Percentiles rank a stretch among this genome's conserved stretches.
Evolutionary conservation across 371 early-diverging fungal species (phyloP).

Genomic region (Fennellomyces sp.): DNA sequence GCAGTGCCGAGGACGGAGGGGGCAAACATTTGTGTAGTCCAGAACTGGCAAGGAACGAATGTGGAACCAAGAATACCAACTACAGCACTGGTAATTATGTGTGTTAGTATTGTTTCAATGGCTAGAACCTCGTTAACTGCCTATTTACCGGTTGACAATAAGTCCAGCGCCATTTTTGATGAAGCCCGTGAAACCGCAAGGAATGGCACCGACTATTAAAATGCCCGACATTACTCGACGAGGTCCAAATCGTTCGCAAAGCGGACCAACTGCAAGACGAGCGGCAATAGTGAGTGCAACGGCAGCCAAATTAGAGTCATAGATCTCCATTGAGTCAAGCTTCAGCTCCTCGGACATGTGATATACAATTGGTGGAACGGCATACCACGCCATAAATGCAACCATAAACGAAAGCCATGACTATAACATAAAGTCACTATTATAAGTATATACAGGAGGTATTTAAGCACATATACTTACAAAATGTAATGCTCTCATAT

Average conservation of each 20-base stretch:
- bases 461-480: background rate
- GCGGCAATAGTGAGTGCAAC: slow-evolving; percentile 48
- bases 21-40: slow-evolving; percentile 63
- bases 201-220: slow-evolving; percentile 53
- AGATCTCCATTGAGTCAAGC: slow-evolving; percentile 11
- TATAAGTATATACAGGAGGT: background rate
- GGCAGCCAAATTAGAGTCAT: slow-evolving; percentile 32
- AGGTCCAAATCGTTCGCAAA: slow-evolving; percentile 59
- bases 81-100: slow-evolving; percentile 35
- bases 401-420: slow-evolving; percentile 34
- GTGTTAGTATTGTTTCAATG: too few species aligned
- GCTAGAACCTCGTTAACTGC: too few species aligned
- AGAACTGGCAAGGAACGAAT: slow-evolving; percentile 72
- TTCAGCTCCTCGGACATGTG: slow-evolving; percentile 21
- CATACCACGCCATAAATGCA: slow-evolving; percentile 60
- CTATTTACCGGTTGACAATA: slow-evolving; percentile 32
- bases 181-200: slow-evolving; percentile 44
- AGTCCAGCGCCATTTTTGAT: slow-evolving; percentile 41
- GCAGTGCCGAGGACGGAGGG: slow-evolving; percentile 60
- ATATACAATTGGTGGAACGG: slow-evolving; percentile 53
- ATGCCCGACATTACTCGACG: slow-evolving; percentile 50
- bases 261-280: slow-evolving; percentile 43
- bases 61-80: slow-evolving; percentile 63
- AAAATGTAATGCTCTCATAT: slow-evolving; percentile 26
- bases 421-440: slow-evolving; percentile 13